These are phyloP conservation scores for Flaveria robusta DNA, from an alignment of 129 eudicot genomes.

Conservation along the genomic window DNA sequence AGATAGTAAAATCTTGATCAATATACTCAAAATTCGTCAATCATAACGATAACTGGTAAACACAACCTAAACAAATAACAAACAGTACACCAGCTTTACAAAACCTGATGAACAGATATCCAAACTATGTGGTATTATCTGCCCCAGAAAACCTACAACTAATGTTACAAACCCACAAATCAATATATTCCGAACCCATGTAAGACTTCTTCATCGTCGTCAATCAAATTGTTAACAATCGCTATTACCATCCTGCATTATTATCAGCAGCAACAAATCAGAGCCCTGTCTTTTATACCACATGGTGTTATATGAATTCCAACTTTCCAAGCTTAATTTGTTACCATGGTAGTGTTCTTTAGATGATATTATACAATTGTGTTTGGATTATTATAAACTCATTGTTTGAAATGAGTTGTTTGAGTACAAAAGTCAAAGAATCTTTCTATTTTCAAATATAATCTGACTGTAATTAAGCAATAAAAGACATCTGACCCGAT, in stretches of 20 bases:
- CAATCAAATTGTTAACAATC: constrained; percentile 46
- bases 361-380: not conserved
- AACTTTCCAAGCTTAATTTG: not conserved
- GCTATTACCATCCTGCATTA: constrained; percentile 50
- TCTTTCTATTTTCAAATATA: not conserved
- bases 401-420: not conserved
- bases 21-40: not conserved
- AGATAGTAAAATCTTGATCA: not conserved
- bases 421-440: constrained; percentile 1
- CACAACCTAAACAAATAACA: not conserved
- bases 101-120: not conserved
- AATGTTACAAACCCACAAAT: constrained; percentile 20
- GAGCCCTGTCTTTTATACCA: not conserved
- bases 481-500: constrained; percentile 52
- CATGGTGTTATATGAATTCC: not conserved
- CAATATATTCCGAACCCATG: constrained; percentile 37
- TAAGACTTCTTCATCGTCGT: constrained; percentile 44
- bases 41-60: not conserved
- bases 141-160: constrained; percentile 13
- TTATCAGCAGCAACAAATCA: constrained; percentile 21
- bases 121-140: not conserved
- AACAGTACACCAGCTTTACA: constrained; percentile 7
- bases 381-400: not conserved
- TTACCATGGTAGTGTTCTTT: not conserved
- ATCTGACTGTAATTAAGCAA: not conserved